These are phyloP conservation scores for Epichloe typhina DNA, from an alignment of 2,329 filamentous ascomycete genomes.

Conservation along the genomic window DNA sequence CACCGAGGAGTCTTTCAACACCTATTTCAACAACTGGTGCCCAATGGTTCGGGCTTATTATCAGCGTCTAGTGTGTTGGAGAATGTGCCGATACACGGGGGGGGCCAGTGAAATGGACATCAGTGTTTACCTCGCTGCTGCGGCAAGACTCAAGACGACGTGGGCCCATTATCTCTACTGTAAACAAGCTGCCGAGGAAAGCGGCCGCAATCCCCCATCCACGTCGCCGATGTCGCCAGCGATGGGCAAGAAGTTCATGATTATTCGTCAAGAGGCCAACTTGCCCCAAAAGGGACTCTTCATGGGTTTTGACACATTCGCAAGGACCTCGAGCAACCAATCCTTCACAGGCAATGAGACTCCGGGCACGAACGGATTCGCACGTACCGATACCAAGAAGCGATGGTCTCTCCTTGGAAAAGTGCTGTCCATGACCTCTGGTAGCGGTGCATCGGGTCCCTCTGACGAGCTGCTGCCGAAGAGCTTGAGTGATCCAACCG, in stretches of 20 bases:
- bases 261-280: slow-evolving; percentile 64
- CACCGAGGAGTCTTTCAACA: slow-evolving; percentile 60
- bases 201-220: slow-evolving; percentile 46
- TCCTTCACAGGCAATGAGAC: slow-evolving; percentile 12
- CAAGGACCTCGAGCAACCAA: slow-evolving; percentile 14
- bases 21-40: slow-evolving; percentile 86
- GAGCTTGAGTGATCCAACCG: background rate
- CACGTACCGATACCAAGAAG: slow-evolving; percentile 37
- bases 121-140: slow-evolving; percentile 57
- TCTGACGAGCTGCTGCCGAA: background rate
- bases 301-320: slow-evolving; percentile 36
- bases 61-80: slow-evolving; percentile 83
- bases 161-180: slow-evolving; percentile 75
- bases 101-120: slow-evolving; percentile 46
- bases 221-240: slow-evolving; percentile 75
- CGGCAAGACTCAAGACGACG: slow-evolving; percentile 52
- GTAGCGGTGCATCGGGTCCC: slow-evolving; percentile 5
- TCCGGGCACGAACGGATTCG: slow-evolving; percentile 12
- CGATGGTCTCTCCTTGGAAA: slow-evolving; percentile 52
- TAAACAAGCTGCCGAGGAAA: slow-evolving; percentile 49
- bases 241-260: slow-evolving; percentile 74
- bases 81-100: slow-evolving; percentile 67
- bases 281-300: slow-evolving; percentile 33
- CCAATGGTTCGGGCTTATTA: slow-evolving; percentile 91
- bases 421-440: slow-evolving; percentile 34